phyloP scores from a whole-genome alignment of 805 yeast genomes.

The Sugiyamaella floridensis region DNA sequence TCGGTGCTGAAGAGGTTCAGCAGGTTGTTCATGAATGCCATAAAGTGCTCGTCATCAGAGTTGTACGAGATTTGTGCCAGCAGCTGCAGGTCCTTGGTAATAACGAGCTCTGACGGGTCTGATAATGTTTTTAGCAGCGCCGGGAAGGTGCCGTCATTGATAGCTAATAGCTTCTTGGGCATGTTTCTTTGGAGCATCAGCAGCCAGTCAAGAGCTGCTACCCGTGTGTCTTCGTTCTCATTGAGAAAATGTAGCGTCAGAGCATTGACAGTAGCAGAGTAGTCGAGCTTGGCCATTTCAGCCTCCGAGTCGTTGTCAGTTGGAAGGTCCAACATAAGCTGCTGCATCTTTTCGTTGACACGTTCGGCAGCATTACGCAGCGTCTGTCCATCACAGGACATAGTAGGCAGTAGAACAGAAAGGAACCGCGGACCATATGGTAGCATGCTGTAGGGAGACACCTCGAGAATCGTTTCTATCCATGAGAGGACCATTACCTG shows the following conservation, averaged over 20 bases:
- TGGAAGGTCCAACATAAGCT: slow-evolving; percentile 42
- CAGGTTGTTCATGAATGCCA: slow-evolving; percentile 65
- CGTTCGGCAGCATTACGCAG: slow-evolving; percentile 48
- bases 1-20: slow-evolving; percentile 65
- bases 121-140: slow-evolving; percentile 68
- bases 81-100: slow-evolving; percentile 62
- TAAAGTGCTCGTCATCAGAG: slow-evolving; percentile 68
- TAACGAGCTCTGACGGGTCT: slow-evolving; percentile 72
- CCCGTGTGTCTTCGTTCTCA: slow-evolving; percentile 72
- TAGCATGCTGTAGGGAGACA: slow-evolving; percentile 69
- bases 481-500: slow-evolving; percentile 76
- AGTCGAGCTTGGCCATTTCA: slow-evolving; percentile 33
- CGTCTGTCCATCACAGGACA: slow-evolving; percentile 45
- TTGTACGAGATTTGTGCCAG: slow-evolving; percentile 66
- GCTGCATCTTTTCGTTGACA: slow-evolving; percentile 52
- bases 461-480: slow-evolving; percentile 65
- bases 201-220: slow-evolving; percentile 87
- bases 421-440: slow-evolving; percentile 70
- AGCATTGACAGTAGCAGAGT: slow-evolving; percentile 58
- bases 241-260: slow-evolving; percentile 65
- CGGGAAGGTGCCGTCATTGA: slow-evolving; percentile 57
- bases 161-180: slow-evolving; percentile 44
- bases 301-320: slow-evolving; percentile 16
- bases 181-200: slow-evolving; percentile 69
- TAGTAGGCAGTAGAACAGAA: slow-evolving; percentile 56